Evolutionary conservation across 495 filamentous ascomycete genomes (phyloP).

Genomic region (Antarctomyces pellizariae): DNA sequence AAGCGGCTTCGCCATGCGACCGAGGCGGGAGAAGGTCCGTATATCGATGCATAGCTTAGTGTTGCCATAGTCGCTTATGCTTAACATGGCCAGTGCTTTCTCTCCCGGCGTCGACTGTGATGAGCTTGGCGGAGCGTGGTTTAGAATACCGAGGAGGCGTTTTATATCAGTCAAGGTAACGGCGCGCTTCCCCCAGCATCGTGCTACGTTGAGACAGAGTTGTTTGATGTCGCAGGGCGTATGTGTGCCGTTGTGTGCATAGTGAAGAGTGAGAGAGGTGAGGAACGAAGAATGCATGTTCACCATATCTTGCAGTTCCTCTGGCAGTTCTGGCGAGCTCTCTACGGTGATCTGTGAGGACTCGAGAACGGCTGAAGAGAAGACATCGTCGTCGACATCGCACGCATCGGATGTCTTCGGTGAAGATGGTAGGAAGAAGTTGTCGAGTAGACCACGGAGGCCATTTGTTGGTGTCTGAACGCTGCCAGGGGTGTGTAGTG

Average conservation of each 20-base stretch:
- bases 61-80: conserved; percentile 34
- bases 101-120: conserved; percentile 3
- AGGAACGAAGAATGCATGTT: conserved; percentile 32
- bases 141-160: conserved; percentile 28
- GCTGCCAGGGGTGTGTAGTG: conserved; percentile 1
- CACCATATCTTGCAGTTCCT: conserved; percentile 30
- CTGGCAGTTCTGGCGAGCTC: conserved; percentile 15
- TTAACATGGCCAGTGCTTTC: conserved; percentile 13
- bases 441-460: conserved; percentile 8
- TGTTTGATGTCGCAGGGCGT: conserved; percentile 33
- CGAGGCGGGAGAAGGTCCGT: conserved; percentile 1
- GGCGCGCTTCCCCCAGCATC: conserved; percentile 34
- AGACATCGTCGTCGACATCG: conserved; percentile 2
- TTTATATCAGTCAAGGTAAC: conserved; percentile 34
- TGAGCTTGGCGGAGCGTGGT: conserved; percentile 8
- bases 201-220: conserved; percentile 28
- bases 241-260: conserved; percentile 37
- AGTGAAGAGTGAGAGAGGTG: conserved; percentile 30
- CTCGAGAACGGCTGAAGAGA: conserved; percentile 2
- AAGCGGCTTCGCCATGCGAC: conserved; percentile 22
- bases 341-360: not conserved
- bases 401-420: conserved; percentile 6
- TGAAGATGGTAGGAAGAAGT: conserved; percentile 8
- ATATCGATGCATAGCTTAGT: conserved; percentile 24
- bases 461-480: conserved; percentile 13